A percentile compares a stretch with the other conserved stretches of the same genome.
Evolutionary conservation across 2,329 filamentous ascomycete genomes (phyloP).

Genomic region (Diaporthe ilicicola): DNA sequence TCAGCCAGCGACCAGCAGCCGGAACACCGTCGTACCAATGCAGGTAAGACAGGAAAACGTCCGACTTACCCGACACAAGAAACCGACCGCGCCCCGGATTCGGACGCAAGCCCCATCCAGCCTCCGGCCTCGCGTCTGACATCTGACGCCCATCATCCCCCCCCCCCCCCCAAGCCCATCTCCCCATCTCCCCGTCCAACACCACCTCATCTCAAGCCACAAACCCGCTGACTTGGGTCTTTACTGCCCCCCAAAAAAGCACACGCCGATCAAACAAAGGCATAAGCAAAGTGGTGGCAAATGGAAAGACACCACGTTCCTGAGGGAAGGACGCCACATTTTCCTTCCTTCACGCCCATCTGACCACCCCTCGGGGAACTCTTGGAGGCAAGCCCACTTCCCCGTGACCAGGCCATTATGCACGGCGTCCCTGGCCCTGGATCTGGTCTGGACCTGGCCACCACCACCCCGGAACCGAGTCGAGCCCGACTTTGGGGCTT

Average conservation of each 20-base stretch:
- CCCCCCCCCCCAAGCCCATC: no score
- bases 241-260: not conserved
- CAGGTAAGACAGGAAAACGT: not conserved
- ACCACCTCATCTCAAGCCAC: not conserved
- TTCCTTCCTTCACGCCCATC: not conserved
- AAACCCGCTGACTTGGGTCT: not conserved
- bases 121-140: constrained; percentile 9
- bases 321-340: constrained; percentile 6
- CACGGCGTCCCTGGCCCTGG: constrained; percentile 6
- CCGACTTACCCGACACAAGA: not conserved
- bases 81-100: not conserved
- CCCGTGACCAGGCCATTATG: constrained; percentile 17
- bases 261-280: constrained; percentile 2
- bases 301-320: constrained; percentile 11
- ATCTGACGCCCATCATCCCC: not conserved
- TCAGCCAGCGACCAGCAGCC: not conserved
- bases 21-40: not conserved
- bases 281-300: not conserved
- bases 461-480: not conserved
- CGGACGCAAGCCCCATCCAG: not conserved
- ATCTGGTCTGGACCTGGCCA: not conserved
- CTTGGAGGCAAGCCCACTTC: not conserved
- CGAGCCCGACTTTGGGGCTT: not conserved
- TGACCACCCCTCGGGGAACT: constrained; percentile 1
- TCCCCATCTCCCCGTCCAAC: not conserved